Conservation (phyloP, 1,284 basidiomycete species). For the Bondarzewia mesenterica region DNA sequence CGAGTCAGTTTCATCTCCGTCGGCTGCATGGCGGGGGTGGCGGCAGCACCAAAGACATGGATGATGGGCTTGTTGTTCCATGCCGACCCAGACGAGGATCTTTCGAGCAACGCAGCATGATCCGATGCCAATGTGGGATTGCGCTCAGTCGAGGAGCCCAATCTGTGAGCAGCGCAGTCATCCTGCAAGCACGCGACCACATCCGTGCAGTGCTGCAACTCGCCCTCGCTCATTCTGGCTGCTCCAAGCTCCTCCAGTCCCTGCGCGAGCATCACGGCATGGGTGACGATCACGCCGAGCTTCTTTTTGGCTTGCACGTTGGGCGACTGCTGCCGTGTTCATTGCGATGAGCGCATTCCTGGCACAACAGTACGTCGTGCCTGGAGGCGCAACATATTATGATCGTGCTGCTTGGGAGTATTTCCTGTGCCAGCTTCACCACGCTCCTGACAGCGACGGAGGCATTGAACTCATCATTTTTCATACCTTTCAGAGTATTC, state of each 20-base stretch:
- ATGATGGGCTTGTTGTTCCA: conserved; percentile 49
- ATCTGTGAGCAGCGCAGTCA: conserved; percentile 56
- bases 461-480: no score
- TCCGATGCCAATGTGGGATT: conserved; percentile 47
- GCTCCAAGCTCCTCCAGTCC: conserved; percentile 60
- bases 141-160: conserved; percentile 27
- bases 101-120: conserved; percentile 52
- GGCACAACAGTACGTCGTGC: conserved; percentile 46
- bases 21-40: no score
- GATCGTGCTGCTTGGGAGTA: conserved; percentile 76
- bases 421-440: conserved; percentile 71
- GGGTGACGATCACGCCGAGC: conserved; percentile 65
- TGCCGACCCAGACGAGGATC: conserved; percentile 17
- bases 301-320: conserved; percentile 81
- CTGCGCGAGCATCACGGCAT: conserved; percentile 63
- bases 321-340: conserved; percentile 48
- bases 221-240: conserved; percentile 73
- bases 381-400: conserved; percentile 63
- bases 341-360: conserved; percentile 49
- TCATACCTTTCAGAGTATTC: no score
- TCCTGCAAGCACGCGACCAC: conserved; percentile 79
- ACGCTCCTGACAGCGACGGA: no score
- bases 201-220: conserved; percentile 75
- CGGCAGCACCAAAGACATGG: conserved; percentile 65
- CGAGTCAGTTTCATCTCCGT: no score